These are phyloP conservation scores for Fusarium clavum DNA, from an alignment of 2,329 filamentous ascomycete genomes.

Conservation along the genomic window DNA sequence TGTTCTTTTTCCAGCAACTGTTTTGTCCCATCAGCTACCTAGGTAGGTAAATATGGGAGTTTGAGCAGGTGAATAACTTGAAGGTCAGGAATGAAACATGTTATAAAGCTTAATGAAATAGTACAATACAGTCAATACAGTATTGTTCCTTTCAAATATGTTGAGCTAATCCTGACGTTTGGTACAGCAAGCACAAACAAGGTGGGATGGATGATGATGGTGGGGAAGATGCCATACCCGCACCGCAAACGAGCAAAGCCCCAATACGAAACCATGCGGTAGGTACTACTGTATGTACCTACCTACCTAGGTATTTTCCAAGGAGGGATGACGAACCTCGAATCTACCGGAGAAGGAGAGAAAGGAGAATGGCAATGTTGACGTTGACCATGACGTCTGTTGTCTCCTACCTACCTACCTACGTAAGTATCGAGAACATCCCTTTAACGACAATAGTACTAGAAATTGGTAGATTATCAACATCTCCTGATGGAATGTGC, in stretches of 20 bases:
- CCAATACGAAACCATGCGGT: neutral
- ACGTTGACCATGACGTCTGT: conserved; percentile 1
- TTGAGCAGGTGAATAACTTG: too few species aligned
- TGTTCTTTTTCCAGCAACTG: neutral
- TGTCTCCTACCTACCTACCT: neutral
- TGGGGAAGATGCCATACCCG: conserved; percentile 1
- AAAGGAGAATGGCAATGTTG: neutral
- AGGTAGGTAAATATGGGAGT: neutral
- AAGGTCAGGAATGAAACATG: neutral
- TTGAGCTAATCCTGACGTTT: neutral
- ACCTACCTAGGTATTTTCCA: neutral
- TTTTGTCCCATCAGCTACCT: neutral
- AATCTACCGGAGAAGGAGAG: neutral
- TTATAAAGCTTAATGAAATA: too few species aligned
- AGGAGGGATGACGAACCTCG: conserved; percentile 4
- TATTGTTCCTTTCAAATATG: too few species aligned
- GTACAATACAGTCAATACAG: too few species aligned
- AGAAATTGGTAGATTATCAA: too few species aligned
- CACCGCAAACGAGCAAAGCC: conserved; percentile 8
- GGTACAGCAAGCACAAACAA: neutral
- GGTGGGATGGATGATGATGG: conserved; percentile 9
- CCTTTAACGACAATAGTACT: too few species aligned
- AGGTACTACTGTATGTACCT: too few species aligned
- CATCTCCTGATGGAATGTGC: too few species aligned
- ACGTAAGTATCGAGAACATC: too few species aligned